Conservation (phyloP, 2,329 filamentous ascomycete species). For the Balansia obtecta region DNA sequence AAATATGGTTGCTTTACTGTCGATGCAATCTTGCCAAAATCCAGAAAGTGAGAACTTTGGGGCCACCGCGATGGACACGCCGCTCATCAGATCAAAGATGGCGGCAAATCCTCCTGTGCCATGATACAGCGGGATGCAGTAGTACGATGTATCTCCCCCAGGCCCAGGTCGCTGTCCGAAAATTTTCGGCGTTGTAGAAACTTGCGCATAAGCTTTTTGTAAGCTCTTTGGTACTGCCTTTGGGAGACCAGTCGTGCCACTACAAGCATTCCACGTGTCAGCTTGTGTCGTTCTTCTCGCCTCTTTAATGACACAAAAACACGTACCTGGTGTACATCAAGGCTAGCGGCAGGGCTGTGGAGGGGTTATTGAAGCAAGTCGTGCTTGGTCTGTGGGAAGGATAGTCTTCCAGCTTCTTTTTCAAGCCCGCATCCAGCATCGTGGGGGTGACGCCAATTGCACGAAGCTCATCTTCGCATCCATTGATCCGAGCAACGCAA, state of each 20-base stretch:
- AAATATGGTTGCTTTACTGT: constrained; percentile 6
- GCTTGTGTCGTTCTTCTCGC: background rate
- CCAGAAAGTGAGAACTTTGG: constrained; percentile 6
- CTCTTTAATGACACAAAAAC: background rate
- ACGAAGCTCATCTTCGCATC: background rate
- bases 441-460: background rate
- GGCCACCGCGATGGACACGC: constrained; percentile 3
- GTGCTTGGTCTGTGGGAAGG: constrained; percentile 1
- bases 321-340: constrained; percentile 5
- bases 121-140: constrained; percentile 6
- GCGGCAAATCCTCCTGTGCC: constrained; percentile 4
- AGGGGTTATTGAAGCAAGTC: constrained; percentile 3
- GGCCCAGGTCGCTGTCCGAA: constrained; percentile 2
- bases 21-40: constrained; percentile 7
- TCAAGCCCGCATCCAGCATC: background rate
- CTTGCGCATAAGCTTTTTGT: background rate
- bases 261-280: background rate
- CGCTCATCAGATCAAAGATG: constrained; percentile 5
- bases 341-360: background rate
- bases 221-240: constrained; percentile 1
- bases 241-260: constrained; percentile 7
- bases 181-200: background rate
- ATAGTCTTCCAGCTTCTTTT: background rate
- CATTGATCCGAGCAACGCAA: constrained; percentile 1
- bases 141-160: constrained; percentile 3